phyloP scores from a whole-genome alignment of 1,139 yeast species.

The Kodamaea alishanica region DNA sequence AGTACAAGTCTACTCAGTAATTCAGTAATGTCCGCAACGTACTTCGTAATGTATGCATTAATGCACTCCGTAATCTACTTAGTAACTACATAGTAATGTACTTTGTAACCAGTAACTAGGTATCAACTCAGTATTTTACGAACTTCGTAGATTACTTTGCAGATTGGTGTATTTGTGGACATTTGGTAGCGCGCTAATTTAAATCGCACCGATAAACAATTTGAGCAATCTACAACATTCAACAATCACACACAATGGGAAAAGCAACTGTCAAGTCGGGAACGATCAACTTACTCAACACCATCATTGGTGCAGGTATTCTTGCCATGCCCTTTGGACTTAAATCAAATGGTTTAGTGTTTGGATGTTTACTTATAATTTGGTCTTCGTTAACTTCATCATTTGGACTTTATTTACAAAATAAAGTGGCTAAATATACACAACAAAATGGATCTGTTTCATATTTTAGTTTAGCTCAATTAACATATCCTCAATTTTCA shows the following conservation, averaged over 20 bases:
- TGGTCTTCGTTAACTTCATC: constrained; percentile 51
- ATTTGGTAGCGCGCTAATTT: too few species aligned
- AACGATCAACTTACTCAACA: constrained; percentile 49
- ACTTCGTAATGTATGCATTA: too few species aligned
- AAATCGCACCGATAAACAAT: too few species aligned
- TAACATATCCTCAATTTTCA: constrained; percentile 50
- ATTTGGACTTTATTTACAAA: constrained; percentile 51
- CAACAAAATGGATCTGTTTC: constrained; percentile 49
- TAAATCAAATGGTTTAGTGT: constrained; percentile 46
- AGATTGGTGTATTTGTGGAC: too few species aligned
- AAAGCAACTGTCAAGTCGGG: constrained; percentile 48
- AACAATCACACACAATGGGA: constrained; percentile 11
- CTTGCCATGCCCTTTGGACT: constrained; percentile 57
- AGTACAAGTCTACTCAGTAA: too few species aligned
- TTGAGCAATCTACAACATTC: too few species aligned
- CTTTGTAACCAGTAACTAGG: too few species aligned
- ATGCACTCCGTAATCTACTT: too few species aligned
- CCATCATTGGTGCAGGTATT: constrained; percentile 56
- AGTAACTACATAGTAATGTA: too few species aligned
- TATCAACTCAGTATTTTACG: too few species aligned
- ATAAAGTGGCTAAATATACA: constrained; percentile 49
- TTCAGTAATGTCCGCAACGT: too few species aligned
- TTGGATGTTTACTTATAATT: constrained; percentile 43
- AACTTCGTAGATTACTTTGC: too few species aligned
- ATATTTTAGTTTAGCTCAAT: constrained; percentile 50